Conservation (phyloP, 805 yeast genomes). For the Myxozyma vanderwaltii region DNA sequence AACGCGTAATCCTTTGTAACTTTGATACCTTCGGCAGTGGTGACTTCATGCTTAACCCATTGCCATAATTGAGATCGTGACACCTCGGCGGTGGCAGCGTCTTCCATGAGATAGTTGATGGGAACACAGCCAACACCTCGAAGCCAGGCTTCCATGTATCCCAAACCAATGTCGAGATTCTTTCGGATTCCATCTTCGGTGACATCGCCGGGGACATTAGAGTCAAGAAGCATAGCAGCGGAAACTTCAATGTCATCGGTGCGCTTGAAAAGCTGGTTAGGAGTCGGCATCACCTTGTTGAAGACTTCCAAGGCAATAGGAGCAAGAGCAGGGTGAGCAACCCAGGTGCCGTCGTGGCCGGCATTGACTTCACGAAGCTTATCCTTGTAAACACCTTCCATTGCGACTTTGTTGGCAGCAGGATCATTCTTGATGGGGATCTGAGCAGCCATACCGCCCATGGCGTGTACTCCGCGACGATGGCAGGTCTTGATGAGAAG, state of each 20-base stretch:
- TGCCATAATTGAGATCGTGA: conserved; percentile 72
- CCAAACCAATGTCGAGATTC: conserved; percentile 63
- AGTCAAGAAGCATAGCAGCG: conserved; percentile 62
- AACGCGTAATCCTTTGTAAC: conserved; percentile 56
- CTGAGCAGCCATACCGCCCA: conserved; percentile 82
- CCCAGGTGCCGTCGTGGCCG: conserved; percentile 79
- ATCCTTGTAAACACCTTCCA: conserved; percentile 68
- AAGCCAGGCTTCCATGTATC: conserved; percentile 75
- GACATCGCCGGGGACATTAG: conserved; percentile 60
- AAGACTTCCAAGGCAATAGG: conserved; percentile 65
- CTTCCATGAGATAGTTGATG: conserved; percentile 74
- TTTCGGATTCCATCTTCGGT: conserved; percentile 68
- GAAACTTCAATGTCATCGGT: conserved; percentile 53
- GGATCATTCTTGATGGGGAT: conserved; percentile 70
- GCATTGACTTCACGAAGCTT: conserved; percentile 66
- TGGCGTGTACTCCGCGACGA: conserved; percentile 71
- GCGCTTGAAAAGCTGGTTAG: conserved; percentile 65
- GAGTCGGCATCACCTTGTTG: conserved; percentile 74
- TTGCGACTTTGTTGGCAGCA: conserved; percentile 60
- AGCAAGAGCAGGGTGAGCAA: conserved; percentile 74
- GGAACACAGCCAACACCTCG: conserved; percentile 74
- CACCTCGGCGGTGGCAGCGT: conserved; percentile 79
- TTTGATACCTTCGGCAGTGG: conserved; percentile 56
- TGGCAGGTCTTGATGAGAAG: conserved; percentile 69
- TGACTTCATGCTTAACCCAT: conserved; percentile 68